Evolutionary conservation across 2,329 filamentous ascomycete genomes (phyloP), one percentile per base, ranked within the genome.

Genomic region (Fusarium coicis): DNA sequence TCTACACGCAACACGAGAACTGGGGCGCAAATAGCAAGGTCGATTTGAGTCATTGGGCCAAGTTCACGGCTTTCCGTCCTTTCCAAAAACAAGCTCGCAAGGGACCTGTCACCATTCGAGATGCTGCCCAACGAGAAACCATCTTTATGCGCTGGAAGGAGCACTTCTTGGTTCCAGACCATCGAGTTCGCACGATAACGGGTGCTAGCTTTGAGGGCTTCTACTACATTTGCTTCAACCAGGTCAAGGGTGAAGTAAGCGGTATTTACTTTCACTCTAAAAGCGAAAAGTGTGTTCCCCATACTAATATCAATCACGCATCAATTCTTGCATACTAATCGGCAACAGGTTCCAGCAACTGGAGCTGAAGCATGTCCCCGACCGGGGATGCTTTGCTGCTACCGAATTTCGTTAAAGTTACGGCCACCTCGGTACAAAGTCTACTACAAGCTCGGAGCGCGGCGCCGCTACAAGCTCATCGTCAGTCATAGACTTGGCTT

Each of bases 101-200:
- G 75, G 88, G 89, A 21, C 81, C 90, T 28, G 82, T 87, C 34
- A 75, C 80, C 85, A 86, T 91, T 85, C 85, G 91, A 85, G 92
- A 97, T 76, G 90, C 92, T 75, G 89, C 90, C 53, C 93, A 97
- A 79, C 88, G 91, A 72, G 95, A 98, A 76, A 92, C 97, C 80
- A 92, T 99, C 37, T 99, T 98, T 79, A 99, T 99, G 96, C 91
- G 96, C 68, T 99, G 96, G 96, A 99, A 99, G 83, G 96, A 99
- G 80, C 95, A 97, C 78, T 99, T 99, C 78, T 86, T 99, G 2
- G 96, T 99, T 2, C 96, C 96, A 4, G 95, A 99, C 79, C 96
- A 99, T 81, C 90, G 93, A 21, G 95, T 98, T 26, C 90, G 92
- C 69, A 97, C 93, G 16, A 97, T 99, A 70, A 93, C 91, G 39